Evolutionary conservation across 148 eudicot genomes (phyloP).

Genomic region (Persicaria maculosa): DNA sequence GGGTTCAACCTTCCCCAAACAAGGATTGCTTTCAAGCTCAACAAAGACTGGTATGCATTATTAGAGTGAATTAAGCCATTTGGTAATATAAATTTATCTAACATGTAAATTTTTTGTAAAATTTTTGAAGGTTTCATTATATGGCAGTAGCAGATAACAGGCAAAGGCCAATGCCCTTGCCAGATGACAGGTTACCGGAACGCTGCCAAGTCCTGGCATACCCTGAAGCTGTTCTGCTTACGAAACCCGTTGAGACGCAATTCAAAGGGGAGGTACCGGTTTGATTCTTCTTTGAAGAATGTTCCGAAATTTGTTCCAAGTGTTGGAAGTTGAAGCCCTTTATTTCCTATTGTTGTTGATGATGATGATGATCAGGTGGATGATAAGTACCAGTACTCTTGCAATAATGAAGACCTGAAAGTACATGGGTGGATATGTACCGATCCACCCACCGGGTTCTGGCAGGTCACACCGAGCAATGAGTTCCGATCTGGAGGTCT

Average conservation of each 20-base stretch:
- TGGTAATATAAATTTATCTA: background rate
- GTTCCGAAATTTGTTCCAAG: background rate
- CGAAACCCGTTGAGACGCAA: constrained; percentile 61
- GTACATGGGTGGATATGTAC: constrained; percentile 82
- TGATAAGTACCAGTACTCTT: constrained; percentile 86
- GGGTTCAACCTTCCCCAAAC: constrained; percentile 73
- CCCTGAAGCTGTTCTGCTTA: constrained; percentile 81
- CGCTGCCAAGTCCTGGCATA: constrained; percentile 67
- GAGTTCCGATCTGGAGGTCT: constrained; percentile 85
- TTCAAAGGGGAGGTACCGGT: constrained; percentile 37
- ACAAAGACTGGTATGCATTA: constrained; percentile 47
- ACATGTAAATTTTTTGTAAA: background rate
- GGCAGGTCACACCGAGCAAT: constrained; percentile 81
- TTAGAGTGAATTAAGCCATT: background rate
- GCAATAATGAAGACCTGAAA: constrained; percentile 60
- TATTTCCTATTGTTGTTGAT: background rate
- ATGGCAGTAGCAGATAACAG: constrained; percentile 83
- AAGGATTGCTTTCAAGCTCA: constrained; percentile 77
- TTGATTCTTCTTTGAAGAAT: background rate
- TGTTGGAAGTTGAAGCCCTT: background rate
- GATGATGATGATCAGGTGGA: constrained; percentile 44
- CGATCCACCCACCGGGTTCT: constrained; percentile 63
- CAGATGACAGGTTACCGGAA: constrained; percentile 73
- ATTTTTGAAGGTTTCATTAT: constrained; percentile 38
- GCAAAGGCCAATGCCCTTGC: constrained; percentile 69